Evolutionary conservation across 805 yeast genomes (phyloP).

Genomic region (Wickerhamiella kurtzmanii): DNA sequence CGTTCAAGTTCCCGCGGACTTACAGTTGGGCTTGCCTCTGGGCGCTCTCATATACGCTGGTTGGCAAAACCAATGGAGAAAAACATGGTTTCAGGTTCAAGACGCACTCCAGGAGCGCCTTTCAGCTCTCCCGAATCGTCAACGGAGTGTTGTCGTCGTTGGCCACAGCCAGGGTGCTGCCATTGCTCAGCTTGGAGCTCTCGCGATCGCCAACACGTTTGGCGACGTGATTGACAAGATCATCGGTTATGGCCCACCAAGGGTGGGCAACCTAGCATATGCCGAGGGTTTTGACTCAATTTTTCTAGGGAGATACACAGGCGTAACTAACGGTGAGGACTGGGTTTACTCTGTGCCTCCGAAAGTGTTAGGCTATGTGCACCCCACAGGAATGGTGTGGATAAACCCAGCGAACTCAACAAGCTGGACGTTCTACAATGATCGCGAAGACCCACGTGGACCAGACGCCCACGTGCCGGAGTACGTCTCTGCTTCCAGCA

Average conservation of each 20-base stretch:
- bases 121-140: not conserved
- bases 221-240: not conserved
- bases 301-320: not conserved
- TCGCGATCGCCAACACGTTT: not conserved
- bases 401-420: conserved; percentile 1
- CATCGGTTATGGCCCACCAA: not conserved
- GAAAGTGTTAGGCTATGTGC: not conserved
- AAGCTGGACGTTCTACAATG: not conserved
- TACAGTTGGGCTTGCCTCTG: not conserved
- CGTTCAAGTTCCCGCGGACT: not conserved
- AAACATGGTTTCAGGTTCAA: not conserved
- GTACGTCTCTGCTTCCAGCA: not conserved
- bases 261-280: not conserved
- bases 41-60: not conserved
- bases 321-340: not conserved
- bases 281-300: not conserved
- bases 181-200: not conserved
- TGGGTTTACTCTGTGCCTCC: not conserved
- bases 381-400: conserved; percentile 1
- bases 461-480: not conserved
- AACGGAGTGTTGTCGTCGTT: not conserved
- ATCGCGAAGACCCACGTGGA: not conserved
- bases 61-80: not conserved
- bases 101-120: not conserved
- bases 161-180: conserved; percentile 2